phyloP scores from a whole-genome alignment of 2,329 filamentous ascomycete species.

The Fusarium albidum region DNA sequence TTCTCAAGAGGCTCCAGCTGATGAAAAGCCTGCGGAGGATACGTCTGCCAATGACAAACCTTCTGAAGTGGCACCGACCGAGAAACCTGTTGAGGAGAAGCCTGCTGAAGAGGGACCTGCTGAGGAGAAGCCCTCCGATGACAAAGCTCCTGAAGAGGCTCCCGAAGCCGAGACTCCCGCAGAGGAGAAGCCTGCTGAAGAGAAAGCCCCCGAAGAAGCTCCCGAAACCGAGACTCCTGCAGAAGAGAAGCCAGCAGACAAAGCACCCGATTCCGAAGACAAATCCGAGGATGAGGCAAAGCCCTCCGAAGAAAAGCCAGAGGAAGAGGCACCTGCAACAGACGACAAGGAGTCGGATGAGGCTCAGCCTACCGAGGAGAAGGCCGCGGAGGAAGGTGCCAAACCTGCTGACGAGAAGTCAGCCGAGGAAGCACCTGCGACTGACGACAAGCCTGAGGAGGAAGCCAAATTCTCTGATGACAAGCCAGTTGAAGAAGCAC shows the following conservation, averaged over 20 bases:
- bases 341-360: neutral
- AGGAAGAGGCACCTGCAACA: no score
- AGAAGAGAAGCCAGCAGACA: no score
- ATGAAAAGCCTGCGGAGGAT: neutral
- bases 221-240: no score
- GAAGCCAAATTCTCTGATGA: neutral
- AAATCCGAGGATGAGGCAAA: no score
- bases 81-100: neutral
- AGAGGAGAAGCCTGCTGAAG: no score
- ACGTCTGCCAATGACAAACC: neutral
- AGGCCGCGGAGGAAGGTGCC: neutral
- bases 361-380: neutral
- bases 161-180: no score
- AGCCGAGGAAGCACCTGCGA: neutral
- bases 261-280: no score
- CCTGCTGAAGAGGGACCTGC: no score
- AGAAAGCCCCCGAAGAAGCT: neutral
- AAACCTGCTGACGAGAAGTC: neutral
- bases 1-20: neutral
- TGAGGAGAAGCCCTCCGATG: no score
- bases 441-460: slow-evolving; percentile 6
- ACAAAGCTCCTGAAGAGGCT: no score
- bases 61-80: neutral
- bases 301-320: no score
- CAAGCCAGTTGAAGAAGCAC: slow-evolving; percentile 2